Evolutionary conservation across 2,329 filamentous ascomycete species (phyloP), one percentile per base, ranked within the genome.

Genomic region (Colletotrichum plurivorum): DNA sequence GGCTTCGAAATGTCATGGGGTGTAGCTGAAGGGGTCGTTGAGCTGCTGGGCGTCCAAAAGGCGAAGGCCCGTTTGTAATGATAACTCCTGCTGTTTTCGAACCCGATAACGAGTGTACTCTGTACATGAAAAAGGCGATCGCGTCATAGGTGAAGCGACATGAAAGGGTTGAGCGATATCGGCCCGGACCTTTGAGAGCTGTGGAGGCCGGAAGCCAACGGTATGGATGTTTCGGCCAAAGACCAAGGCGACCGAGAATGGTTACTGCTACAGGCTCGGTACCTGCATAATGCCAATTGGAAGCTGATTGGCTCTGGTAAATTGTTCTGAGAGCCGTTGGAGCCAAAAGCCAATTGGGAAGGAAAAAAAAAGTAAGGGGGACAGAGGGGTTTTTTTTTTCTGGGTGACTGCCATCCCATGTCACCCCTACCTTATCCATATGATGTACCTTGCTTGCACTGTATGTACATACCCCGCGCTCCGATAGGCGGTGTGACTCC

Each of bases 1-100:
- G 89, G 89, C 0, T 90, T 84, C 72, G 89, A 91, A 77, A 71
- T 90, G 8, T 89, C 87, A 16, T 89, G 88, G 86, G 88, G 88
- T 0, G 82, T 90, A 6, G 88, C 88, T 0, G 82, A 82, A 54
- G 84, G 84, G 58, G 85, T 88, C 10, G 76, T 78, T 3, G 73
- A 74, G 20, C 73, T 87, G 71, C 79, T 86, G 15, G 22, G 54
- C 12, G 45, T 55, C 8, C n/a, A 31, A 13, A 25, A 49, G 20
- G 22, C 27, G 22, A 58, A 16, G 39, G 49, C 66, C n/a, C 56
- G 31, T 4, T 43, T 69, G 36, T 69, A 51, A 39, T 4, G 20
- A 16, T 45, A 10, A 36, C 10, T 36, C 31, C 31, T 36, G 31
- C 10, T 36, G 31, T 10, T 36, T 36, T 36, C 31, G 31, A 10